Conservation (phyloP, 2,329 filamentous ascomycete species). For the Metarhizium humberi region DNA sequence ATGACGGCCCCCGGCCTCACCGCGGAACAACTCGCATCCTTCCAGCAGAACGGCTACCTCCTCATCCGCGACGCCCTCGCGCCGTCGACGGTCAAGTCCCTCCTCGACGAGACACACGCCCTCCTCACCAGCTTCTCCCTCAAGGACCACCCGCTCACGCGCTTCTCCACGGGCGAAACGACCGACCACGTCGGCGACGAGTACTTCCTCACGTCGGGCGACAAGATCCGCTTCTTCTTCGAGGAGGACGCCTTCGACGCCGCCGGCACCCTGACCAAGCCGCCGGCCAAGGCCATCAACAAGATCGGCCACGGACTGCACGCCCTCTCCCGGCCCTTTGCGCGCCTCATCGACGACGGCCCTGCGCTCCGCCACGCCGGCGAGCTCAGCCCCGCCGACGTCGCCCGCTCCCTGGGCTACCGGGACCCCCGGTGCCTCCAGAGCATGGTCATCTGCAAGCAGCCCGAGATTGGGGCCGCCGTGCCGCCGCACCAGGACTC, state of each 20-base stretch:
- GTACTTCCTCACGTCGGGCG: constrained; percentile 84
- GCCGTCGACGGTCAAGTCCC: constrained; percentile 51
- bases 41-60: constrained; percentile 80
- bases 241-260: constrained; percentile 82
- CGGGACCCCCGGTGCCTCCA: constrained; percentile 69
- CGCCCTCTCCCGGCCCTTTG: constrained; percentile 57
- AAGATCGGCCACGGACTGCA: constrained; percentile 78
- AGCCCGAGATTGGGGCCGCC: constrained; percentile 87
- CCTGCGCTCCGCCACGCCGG: constrained; percentile 22
- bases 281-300: constrained; percentile 81
- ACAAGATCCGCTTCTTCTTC: constrained; percentile 95
- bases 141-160: constrained; percentile 82
- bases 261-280: constrained; percentile 57
- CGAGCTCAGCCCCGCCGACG: constrained; percentile 39
- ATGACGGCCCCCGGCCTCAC: constrained; percentile 47
- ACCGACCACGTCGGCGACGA: constrained; percentile 79
- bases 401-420: constrained; percentile 67
- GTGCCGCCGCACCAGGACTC: constrained; percentile 89
- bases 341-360: constrained; percentile 45
- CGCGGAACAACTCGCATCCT: constrained; percentile 59
- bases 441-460: constrained; percentile 98
- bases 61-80: constrained; percentile 71
- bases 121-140: constrained; percentile 71
- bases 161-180: constrained; percentile 77
- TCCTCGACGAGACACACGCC: constrained; percentile 65